Percentiles rank a stretch among this genome's conserved stretches.
phyloP scores from a whole-genome alignment of 1,139 yeast genomes.

The Magnusiomyces clavatus region DNA sequence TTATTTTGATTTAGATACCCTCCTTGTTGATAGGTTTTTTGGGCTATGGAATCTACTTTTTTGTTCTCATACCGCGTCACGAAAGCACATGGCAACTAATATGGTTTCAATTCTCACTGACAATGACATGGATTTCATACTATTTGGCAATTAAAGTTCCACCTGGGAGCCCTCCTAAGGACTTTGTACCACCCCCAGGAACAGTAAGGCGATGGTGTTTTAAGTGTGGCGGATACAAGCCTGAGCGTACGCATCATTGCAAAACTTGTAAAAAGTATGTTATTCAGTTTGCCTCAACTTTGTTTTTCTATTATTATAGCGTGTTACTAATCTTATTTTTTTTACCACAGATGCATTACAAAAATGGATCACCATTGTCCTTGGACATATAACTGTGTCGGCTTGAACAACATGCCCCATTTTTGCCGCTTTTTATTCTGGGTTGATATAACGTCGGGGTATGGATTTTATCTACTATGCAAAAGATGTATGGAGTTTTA shows the following conservation, averaged over 20 bases:
- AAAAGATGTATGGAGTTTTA: constrained; percentile 42
- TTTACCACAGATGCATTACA: constrained; percentile 43
- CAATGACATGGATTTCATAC: constrained; percentile 68
- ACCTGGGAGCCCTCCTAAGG: constrained; percentile 53
- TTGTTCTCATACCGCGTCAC: constrained; percentile 43
- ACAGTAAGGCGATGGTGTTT: constrained; percentile 56
- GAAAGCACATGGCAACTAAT: constrained; percentile 38
- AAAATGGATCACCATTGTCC: constrained; percentile 88
- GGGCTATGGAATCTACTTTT: constrained; percentile 59
- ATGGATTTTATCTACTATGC: constrained; percentile 40
- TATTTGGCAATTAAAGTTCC: constrained; percentile 46
- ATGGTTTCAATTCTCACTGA: constrained; percentile 42
- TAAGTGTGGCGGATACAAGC: constrained; percentile 60
- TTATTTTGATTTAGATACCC: constrained; percentile 46
- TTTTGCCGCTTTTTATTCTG: constrained; percentile 70
- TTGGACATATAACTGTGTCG: constrained; percentile 83
- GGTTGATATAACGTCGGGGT: constrained; percentile 52
- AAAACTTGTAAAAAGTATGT: constrained; percentile 33
- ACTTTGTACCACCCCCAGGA: constrained; percentile 33
- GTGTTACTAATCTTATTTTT: background rate
- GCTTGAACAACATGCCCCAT: constrained; percentile 71
- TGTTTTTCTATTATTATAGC: background rate
- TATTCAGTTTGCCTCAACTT: background rate
- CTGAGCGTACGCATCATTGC: constrained; percentile 78
- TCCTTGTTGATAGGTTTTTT: constrained; percentile 47